A percentile compares a stretch with the other conserved stretches of the same genome.
Evolutionary conservation across 495 filamentous ascomycete species (phyloP).

Genomic region (Aspergillus olivimuriae): DNA sequence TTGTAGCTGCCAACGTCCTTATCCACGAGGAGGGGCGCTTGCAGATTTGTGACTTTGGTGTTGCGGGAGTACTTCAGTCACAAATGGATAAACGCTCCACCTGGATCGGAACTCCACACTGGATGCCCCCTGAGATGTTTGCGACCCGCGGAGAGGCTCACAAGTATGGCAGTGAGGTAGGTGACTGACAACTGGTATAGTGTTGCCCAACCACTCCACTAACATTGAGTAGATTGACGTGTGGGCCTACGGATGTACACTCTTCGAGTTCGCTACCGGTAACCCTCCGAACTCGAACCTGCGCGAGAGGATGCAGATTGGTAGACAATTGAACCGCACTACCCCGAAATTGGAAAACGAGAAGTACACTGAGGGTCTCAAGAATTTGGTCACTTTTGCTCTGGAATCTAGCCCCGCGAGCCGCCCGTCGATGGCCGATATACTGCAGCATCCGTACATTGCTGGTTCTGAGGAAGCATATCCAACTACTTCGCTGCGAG

Average conservation of each 20-base stretch:
- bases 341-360: constrained; percentile 66
- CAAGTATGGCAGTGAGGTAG: constrained; percentile 54
- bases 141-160: constrained; percentile 31
- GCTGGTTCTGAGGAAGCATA: constrained; percentile 55
- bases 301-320: constrained; percentile 49
- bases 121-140: constrained; percentile 93
- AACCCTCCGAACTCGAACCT: constrained; percentile 61
- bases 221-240: constrained; percentile 64
- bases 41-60: constrained; percentile 94
- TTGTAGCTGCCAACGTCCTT: constrained; percentile 74
- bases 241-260: constrained; percentile 89
- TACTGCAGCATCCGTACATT: constrained; percentile 43
- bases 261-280: constrained; percentile 88
- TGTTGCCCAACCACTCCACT: no score
- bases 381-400: constrained; percentile 71
- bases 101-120: constrained; percentile 90
- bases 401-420: constrained; percentile 67
- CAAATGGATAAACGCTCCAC: constrained; percentile 82
- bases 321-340: constrained; percentile 53
- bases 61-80: constrained; percentile 79
- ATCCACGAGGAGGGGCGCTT: constrained; percentile 81
- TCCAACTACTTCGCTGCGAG: constrained; percentile 60
- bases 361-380: constrained; percentile 64
- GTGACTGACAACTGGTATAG: no score
- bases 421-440: constrained; percentile 58